Evolutionary conservation across 768 basidiomycete species (phyloP).

Genomic region (Tricholoma furcatifolium): DNA sequence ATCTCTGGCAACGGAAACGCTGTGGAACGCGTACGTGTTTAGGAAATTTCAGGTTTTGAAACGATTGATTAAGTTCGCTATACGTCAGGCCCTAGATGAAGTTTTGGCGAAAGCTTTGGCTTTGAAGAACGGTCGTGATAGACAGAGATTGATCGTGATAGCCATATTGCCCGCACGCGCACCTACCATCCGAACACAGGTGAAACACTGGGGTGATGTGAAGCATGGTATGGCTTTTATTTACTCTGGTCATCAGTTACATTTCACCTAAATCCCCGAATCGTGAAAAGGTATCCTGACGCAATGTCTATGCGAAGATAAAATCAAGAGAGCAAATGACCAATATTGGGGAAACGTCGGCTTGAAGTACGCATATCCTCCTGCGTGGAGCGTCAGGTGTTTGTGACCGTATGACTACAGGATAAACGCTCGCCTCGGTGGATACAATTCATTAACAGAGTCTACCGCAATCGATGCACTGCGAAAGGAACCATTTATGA

Average conservation of each 20-base stretch:
- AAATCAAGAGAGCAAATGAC: slow-evolving; percentile 31
- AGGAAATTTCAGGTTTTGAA: background rate
- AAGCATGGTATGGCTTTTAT: slow-evolving; percentile 16
- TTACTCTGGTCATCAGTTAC: background rate
- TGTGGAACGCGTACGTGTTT: slow-evolving; percentile 8
- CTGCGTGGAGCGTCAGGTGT: background rate
- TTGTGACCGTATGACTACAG: slow-evolving; percentile 23
- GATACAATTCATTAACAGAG: slow-evolving; percentile 39
- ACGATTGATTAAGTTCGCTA: background rate
- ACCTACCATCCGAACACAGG: slow-evolving; percentile 36
- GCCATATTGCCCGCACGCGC: slow-evolving; percentile 52
- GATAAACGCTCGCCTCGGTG: slow-evolving; percentile 56
- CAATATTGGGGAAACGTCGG: slow-evolving; percentile 60
- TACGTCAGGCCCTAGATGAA: slow-evolving; percentile 3
- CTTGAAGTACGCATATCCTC: slow-evolving; percentile 40
- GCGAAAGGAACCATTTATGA: slow-evolving; percentile 29
- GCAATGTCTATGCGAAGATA: slow-evolving; percentile 41
- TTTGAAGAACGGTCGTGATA: background rate
- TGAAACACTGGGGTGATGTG: slow-evolving; percentile 61
- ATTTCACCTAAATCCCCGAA: background rate
- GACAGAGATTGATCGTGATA: slow-evolving; percentile 35
- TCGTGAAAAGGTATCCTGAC: slow-evolving; percentile 36
- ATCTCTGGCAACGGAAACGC: slow-evolving; percentile 7
- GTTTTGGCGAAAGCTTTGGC: slow-evolving; percentile 10
- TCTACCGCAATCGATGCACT: slow-evolving; percentile 25